Evolutionary conservation across 352 stramenopile genomes (phyloP), one percentile per base, ranked within the genome.

Genomic region (Phytophthora uliginosa): DNA sequence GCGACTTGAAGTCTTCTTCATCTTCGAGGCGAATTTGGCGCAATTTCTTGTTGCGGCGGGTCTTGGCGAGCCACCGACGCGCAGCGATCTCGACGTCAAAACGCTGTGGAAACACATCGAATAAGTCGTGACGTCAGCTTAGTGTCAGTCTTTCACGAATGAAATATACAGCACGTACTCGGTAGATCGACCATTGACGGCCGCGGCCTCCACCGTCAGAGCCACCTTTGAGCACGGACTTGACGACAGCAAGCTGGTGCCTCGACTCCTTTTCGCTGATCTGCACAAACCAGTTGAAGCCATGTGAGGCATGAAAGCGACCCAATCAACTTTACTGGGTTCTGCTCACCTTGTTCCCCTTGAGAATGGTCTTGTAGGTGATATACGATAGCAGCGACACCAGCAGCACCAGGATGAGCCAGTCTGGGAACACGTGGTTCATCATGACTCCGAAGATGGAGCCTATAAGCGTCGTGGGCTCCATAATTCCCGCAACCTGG

Each of bases 401-500:
- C 17, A 96, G 74, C 42, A 96, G 74, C 31, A 90, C 65, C 63
- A 95, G 69, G 50, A 96, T 95, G 55, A 95, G 75, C 90, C 90
- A 96, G 70, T 94, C 86, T 9, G 90, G 90, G 56, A 96, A 86
- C 47, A 93, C 73, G 60, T 91, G 83, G 69, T 96, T 96, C 74
- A 93, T 79, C 86, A 95, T 92, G 18, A 96, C 89, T 34, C 88
- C 89, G 33, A 94, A 92, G 71, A 95, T 85, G 55, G 88, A 68
- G 40, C 89, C 89, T 36, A 95, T 87, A 13, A 96, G 78, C 42
- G 89, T 94, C 71, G 97, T 88, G 2, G 97, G 98, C 85, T 99
- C 97, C 97, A 99, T 99, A n/a, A 99, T 94, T 3, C 98, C 74
- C n/a, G 98, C 97, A n/a, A 99, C 83, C 66, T 99, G 95, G 91